Percentiles rank a stretch among this genome's conserved stretches.
Evolutionary conservation across 441 rosid genomes (phyloP).

Genomic region (Theobroma grandiflorum): DNA sequence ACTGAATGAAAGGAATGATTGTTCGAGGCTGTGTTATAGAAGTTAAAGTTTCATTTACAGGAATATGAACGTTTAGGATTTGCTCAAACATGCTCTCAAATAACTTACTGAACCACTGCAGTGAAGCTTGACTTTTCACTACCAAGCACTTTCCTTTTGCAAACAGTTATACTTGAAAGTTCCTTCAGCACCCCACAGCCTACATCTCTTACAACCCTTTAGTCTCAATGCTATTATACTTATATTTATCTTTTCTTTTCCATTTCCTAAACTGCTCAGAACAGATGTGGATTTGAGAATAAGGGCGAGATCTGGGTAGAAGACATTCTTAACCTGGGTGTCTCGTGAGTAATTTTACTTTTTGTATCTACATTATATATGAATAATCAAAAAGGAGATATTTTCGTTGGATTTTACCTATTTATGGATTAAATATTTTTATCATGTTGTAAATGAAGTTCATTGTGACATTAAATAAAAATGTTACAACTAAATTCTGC

Average conservation of each 20-base stretch:
- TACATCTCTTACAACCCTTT: background rate
- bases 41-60: background rate
- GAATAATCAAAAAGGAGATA: background rate
- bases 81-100: slow-evolving; percentile 6
- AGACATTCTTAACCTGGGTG: slow-evolving; percentile 94
- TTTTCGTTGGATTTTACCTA: slow-evolving; percentile 14
- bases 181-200: background rate
- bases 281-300: slow-evolving; percentile 92
- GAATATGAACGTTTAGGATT: background rate
- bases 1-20: background rate
- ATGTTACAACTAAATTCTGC: background rate
- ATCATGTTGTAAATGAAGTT: slow-evolving; percentile 5
- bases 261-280: slow-evolving; percentile 56
- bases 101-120: background rate
- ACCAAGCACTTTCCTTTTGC: slow-evolving; percentile 1
- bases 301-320: slow-evolving; percentile 94
- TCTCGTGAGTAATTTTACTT: slow-evolving; percentile 72
- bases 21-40: background rate
- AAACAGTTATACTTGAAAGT: background rate
- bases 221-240: background rate
- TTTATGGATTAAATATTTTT: slow-evolving; percentile 22
- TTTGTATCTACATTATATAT: background rate
- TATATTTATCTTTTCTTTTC: slow-evolving; percentile 23
- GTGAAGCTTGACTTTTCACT: background rate
- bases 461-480: background rate